Evolutionary conservation across 345 rosid species (phyloP), one percentile per base, ranked within the genome.

Genomic region (Dipteronia dyeriana): DNA sequence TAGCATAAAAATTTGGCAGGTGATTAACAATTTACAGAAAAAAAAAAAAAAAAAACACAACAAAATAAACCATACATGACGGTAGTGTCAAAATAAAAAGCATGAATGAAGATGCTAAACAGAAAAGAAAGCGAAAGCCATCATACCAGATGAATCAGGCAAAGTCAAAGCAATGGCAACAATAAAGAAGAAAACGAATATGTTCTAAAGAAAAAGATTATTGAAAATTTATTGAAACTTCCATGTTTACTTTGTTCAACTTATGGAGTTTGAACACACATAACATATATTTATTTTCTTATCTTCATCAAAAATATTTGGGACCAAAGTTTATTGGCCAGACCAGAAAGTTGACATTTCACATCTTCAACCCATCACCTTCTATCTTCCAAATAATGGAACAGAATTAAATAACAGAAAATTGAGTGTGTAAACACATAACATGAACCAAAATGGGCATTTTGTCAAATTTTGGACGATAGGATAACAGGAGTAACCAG

Each of bases 1-100:
- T 39, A 73, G 51, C 43, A 68, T 51, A 60, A 61, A 25, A 38
- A 20, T 26, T 19, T 56, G 57, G 74, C 66, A 78, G 61, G 59
- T 62, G 45, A 41, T 41, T 41, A 41, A 8, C 45, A 41, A 34
- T 4, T 4, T 34, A 34, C 38, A 34, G 64, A 66, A 61, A n/a
- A 69, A 31, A 34, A 23, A 49, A 53, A 13, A 49, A 19, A 0
- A 53, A 67, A 45, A 19, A 26, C 53, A 39, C 26, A 54, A 51
- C 49, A 22, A 38, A 22, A 53, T 20, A 31, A 53, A 66, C 63
- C 26, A 34, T 8, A 29, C 22, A 53, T 13, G 49, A 75, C 8
- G 23, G 19, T 2, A 25, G 31, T 13, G 11, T 49, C n/a, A 34
- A 66, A 54, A 29, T 63, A 11, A 60, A 74, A 10, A 75, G 34